Percentiles rank a stretch among this genome's conserved stretches.
Conservation (phyloP, 768 basidiomycete species). For the Coprinellus aureogranulatus region DNA sequence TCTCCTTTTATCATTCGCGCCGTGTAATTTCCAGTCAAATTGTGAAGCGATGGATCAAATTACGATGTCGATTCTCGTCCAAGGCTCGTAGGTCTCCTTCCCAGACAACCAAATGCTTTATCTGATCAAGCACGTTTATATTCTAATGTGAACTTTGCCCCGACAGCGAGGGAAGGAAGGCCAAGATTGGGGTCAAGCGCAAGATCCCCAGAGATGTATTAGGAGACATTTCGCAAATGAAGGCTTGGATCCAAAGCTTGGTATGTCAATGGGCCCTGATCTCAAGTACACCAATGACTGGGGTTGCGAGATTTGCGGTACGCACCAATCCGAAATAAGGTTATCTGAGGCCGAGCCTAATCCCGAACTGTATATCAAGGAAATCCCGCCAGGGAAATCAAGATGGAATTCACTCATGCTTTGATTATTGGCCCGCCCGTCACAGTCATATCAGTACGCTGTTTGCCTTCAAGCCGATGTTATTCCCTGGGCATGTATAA, state of each 20-base stretch:
- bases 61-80: too few species aligned
- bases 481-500: too few species aligned
- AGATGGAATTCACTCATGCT: too few species aligned
- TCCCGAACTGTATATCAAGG: neutral
- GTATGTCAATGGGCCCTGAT: neutral
- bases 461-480: too few species aligned
- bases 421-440: too few species aligned
- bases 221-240: neutral
- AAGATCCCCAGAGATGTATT: neutral
- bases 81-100: neutral
- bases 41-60: too few species aligned
- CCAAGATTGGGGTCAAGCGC: constrained; percentile 9
- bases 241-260: neutral
- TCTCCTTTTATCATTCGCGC: too few species aligned
- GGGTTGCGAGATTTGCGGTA: constrained; percentile 11
- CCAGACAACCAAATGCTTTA: neutral
- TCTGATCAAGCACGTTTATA: neutral
- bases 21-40: too few species aligned
- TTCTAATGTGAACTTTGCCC: too few species aligned
- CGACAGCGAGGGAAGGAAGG: constrained; percentile 6
- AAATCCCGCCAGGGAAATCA: neutral
- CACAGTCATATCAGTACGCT: too few species aligned
- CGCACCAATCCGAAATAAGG: neutral
- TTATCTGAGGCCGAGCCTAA: neutral
- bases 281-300: constrained; percentile 9